Conservation (phyloP, 805 yeast species). For the Helenozyma baotianmanensis region DNA sequence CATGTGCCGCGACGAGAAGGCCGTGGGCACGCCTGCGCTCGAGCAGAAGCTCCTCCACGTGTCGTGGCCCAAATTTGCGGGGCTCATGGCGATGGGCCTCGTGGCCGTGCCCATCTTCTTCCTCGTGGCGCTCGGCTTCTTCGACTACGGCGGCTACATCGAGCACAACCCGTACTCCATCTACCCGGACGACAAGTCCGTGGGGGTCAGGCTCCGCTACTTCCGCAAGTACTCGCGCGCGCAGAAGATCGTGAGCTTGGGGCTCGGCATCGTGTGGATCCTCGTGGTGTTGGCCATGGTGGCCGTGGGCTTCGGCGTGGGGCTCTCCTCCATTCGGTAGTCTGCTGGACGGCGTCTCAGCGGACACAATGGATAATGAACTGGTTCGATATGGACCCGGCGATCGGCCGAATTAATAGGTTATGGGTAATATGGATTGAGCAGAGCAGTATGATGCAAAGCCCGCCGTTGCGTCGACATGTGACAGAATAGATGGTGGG, state of each 20-base stretch:
- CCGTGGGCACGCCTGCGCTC: background rate
- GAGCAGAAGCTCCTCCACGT: constrained; percentile 1
- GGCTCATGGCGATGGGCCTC: constrained; percentile 29
- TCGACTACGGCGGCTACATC: constrained; percentile 24
- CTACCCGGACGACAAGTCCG: constrained; percentile 2
- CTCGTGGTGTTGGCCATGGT: constrained; percentile 33
- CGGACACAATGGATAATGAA: too few relatives aligned
- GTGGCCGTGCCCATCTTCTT: constrained; percentile 37
- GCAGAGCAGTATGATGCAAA: too few relatives aligned
- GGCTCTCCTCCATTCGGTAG: too few relatives aligned
- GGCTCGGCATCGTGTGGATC: constrained; percentile 32
- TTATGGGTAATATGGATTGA: too few relatives aligned
- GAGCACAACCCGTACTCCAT: constrained; percentile 10
- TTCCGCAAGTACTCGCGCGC: constrained; percentile 8
- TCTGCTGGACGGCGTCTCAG: too few relatives aligned
- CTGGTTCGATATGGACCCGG: too few relatives aligned
- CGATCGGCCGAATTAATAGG: too few relatives aligned
- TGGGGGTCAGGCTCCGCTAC: constrained; percentile 8
- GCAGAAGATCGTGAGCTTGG: constrained; percentile 30
- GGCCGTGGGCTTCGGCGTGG: constrained; percentile 35
- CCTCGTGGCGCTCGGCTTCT: constrained; percentile 29
- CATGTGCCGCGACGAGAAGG: constrained; percentile 3
- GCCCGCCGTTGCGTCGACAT: too few relatives aligned
- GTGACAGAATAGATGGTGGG: too few relatives aligned
- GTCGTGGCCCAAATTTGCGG: constrained; percentile 18